Evolutionary conservation across 2,329 filamentous ascomycete genomes (phyloP), one percentile per base, ranked within the genome.

Genomic region (Emericellopsis cladophorae): DNA sequence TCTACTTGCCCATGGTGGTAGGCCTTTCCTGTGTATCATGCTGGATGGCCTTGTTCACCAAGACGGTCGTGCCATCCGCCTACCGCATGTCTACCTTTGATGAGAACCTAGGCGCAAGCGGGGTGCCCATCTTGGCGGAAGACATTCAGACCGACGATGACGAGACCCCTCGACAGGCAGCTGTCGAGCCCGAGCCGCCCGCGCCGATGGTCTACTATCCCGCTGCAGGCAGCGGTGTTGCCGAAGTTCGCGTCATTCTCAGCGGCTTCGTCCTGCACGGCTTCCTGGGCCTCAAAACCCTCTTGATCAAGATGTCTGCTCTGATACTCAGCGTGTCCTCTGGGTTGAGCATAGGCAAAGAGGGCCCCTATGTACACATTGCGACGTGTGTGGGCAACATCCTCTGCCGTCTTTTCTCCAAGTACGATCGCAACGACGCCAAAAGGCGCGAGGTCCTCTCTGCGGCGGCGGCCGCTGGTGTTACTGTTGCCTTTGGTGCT

Each of bases 251-350:
- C 48, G 92, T 96, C 44, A 96, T 96, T 44, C 74, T 96, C n/a
- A 95, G 88, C 52, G 92, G 92, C 6, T 98, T 96, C 54, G 90
- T 98, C 42, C 68, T 98, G 42, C 92, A 96, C 67, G 90, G 92
- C 1, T 96, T 96, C 56, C 73, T 98, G 7, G 92, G 92, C 50
- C 60, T 94, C 32, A 84, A 83, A 54, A 96, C 92, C 0, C 70
- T 98, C 24, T 60, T 90, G 5, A 74, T 94, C 62, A 98, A 98
- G 58, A 84, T 85, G 1, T 52, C 84, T 14, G 88, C 82, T 12
- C 66, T 98, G 37, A 76, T 95, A 44, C 70, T 96, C 42, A 93
- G 86, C 56, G 88, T 96, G 32, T 83, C 88, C 2, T 96, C 92
- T 3, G 92, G 92, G 4, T 70, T 98, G 45, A 95, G 88, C 55